Base-by-base conservation (phyloP, 306 rosid genomes). In the Styphnolobium japonicum region DNA sequence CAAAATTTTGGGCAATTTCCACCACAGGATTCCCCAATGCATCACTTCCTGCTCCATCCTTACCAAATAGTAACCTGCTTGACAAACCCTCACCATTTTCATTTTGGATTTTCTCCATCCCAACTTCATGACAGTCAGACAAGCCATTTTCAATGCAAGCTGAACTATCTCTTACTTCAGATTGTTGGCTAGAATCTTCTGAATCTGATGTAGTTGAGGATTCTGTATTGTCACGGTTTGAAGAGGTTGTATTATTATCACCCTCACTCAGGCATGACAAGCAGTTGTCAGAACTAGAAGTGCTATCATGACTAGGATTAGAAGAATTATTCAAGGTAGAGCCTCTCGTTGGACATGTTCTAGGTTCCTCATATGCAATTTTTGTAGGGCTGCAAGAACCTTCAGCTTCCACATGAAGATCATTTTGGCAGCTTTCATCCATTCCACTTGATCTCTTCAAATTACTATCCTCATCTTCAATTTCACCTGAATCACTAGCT, bases 151-250 rank as follows among this genome's bases (percentile, higher is more conserved):
- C 88, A 83, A 31, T 64, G 64, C 78, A 69, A 31, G 65, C 81
- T 43, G 79, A 83, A 78, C 75, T 84, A 25, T 88, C 96, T 81
- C 88, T 90, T 80, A 81, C 89, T 76, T 91, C 99, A 48, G 88
- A 96, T 72, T 85, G 94, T 81, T 71, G 97, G 88, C 92, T 87
- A 64, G 90, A 85, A 83, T 93, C 97, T 65, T 95, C 98, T 22
- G 99, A 96, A 88, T 93, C 98, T 33, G 99, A 91, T 62, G 92
- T 87, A 75, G 94, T 85, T n/a, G 93, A 93, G 23, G 97, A 91
- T 80, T 93, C 99, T 31, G 87, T 84, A 85, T 90, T 89, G 84
- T 87, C 98, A 67, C 53, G 89, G 86, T 84, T 91, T 49, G 98
- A 91, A 51, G 91, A 87, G 66, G 86, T 86, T 25, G 94, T 85